These are phyloP conservation scores for Atkinsonella hypoxylon DNA, from an alignment of 2,329 filamentous ascomycete species.

Conservation along the genomic window DNA sequence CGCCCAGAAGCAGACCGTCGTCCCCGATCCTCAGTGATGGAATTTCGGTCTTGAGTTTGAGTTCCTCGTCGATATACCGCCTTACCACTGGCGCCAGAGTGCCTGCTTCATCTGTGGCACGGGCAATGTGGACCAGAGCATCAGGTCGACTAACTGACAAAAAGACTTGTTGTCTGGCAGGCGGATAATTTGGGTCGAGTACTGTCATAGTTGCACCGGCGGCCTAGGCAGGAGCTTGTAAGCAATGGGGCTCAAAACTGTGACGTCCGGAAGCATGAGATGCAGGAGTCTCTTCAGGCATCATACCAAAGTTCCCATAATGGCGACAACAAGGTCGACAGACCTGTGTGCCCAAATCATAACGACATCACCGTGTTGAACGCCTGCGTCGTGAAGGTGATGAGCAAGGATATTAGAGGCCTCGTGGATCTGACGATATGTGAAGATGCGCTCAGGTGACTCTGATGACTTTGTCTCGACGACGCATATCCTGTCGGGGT, in stretches of 20 bases:
- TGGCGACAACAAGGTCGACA: constrained; percentile 53
- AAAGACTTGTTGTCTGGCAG: constrained; percentile 38
- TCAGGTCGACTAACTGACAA: constrained; percentile 67
- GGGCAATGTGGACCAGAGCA: constrained; percentile 55
- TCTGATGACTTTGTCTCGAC: constrained; percentile 30
- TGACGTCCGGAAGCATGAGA: background rate
- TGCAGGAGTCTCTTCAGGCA: background rate
- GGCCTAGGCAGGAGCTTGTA: constrained; percentile 25
- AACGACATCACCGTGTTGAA: constrained; percentile 73
- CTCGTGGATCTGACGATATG: constrained; percentile 78
- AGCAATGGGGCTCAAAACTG: background rate
- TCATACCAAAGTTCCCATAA: constrained; percentile 56
- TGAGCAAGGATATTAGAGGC: constrained; percentile 71
- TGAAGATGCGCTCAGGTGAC: constrained; percentile 55
- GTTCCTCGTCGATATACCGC: constrained; percentile 59
- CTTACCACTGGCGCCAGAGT: constrained; percentile 35
- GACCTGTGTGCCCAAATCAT: constrained; percentile 81
- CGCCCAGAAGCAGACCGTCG: constrained; percentile 61
- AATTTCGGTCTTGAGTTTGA: constrained; percentile 61
- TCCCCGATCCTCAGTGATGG: constrained; percentile 62
- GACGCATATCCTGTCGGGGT: constrained; percentile 49
- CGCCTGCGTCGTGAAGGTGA: constrained; percentile 61
- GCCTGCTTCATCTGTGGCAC: constrained; percentile 46
- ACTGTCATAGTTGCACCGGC: constrained; percentile 53
- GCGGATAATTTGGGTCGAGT: constrained; percentile 51